Conservation (phyloP, 2,329 filamentous ascomycete genomes). For the Ceratocystis alfenasii region DNA sequence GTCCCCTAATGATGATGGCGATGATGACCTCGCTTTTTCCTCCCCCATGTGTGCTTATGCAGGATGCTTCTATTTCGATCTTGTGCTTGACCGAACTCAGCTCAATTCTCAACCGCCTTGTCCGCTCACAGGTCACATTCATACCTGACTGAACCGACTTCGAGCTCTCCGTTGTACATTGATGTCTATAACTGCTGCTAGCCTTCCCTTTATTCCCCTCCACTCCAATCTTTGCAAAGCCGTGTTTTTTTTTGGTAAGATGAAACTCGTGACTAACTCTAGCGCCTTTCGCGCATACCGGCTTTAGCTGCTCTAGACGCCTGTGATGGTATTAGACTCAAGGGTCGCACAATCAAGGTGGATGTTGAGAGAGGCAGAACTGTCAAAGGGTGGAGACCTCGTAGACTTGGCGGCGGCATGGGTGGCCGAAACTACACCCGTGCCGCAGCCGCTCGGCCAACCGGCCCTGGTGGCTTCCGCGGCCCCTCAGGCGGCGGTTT, state of each 20-base stretch:
- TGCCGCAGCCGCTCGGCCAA: constrained; percentile 59
- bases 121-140: not conserved
- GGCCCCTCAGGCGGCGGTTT: constrained; percentile 41
- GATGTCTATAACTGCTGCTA: not conserved
- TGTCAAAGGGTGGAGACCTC: constrained; percentile 84
- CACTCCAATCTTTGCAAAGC: not conserved
- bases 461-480: constrained; percentile 46
- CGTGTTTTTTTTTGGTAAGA: constrained; percentile 40
- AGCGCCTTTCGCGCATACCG: constrained; percentile 42
- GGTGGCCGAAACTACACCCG: constrained; percentile 91
- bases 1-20: constrained; percentile 28
- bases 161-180: not conserved
- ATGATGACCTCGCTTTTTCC: constrained; percentile 28
- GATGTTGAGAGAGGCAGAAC: constrained; percentile 95
- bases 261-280: constrained; percentile 48
- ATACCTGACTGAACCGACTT: constrained; percentile 9
- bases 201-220: not conserved
- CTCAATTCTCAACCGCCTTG: not conserved
- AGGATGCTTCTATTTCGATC: constrained; percentile 26
- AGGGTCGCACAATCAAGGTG: constrained; percentile 80
- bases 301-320: constrained; percentile 75
- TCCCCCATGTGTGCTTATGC: constrained; percentile 24
- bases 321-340: constrained; percentile 81
- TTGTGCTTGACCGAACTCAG: constrained; percentile 15
- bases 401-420: constrained; percentile 79